Conservation (phyloP, 805 yeast species). For the Ogataea sp. region DNA sequence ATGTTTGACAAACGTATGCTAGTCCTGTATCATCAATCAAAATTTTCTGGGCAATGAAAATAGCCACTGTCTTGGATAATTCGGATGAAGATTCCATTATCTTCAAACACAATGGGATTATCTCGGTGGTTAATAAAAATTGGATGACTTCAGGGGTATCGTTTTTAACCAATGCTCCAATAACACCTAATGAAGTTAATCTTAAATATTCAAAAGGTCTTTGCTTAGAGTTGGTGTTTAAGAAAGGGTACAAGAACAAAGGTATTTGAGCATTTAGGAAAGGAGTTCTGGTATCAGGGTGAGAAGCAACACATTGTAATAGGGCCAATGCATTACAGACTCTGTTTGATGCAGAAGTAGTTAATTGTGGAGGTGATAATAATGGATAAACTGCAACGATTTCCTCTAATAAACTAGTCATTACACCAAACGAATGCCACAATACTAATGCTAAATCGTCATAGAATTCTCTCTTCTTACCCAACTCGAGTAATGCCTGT, state of each 20-base stretch:
- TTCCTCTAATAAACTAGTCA: slow-evolving; percentile 86
- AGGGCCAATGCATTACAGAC: slow-evolving; percentile 95
- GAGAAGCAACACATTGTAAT: slow-evolving; percentile 94
- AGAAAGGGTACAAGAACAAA: slow-evolving; percentile 84
- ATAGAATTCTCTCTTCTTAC: slow-evolving; percentile 89
- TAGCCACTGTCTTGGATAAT: slow-evolving; percentile 91
- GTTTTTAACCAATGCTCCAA: slow-evolving; percentile 93
- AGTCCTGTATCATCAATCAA: slow-evolving; percentile 87
- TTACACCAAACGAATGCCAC: slow-evolving; percentile 96
- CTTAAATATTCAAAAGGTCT: slow-evolving; percentile 91
- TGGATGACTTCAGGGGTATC: slow-evolving; percentile 94
- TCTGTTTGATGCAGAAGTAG: slow-evolving; percentile 81
- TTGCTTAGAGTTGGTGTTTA: slow-evolving; percentile 85
- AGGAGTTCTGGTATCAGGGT: slow-evolving; percentile 77
- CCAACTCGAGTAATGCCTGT: slow-evolving; percentile 84
- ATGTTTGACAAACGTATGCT: slow-evolving; percentile 88
- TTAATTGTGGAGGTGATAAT: slow-evolving; percentile 76
- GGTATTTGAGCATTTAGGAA: slow-evolving; percentile 90
- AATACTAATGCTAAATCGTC: slow-evolving; percentile 88
- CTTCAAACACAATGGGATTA: slow-evolving; percentile 87
- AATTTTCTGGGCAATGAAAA: slow-evolving; percentile 90
- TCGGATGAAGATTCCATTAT: slow-evolving; percentile 96
- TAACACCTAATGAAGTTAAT: slow-evolving; percentile 89
- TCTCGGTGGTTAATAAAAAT: slow-evolving; percentile 88
- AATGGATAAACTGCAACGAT: slow-evolving; percentile 86